Evolutionary conservation across 305 asterid species (phyloP).

Genomic region (Rubia tinctorum): DNA sequence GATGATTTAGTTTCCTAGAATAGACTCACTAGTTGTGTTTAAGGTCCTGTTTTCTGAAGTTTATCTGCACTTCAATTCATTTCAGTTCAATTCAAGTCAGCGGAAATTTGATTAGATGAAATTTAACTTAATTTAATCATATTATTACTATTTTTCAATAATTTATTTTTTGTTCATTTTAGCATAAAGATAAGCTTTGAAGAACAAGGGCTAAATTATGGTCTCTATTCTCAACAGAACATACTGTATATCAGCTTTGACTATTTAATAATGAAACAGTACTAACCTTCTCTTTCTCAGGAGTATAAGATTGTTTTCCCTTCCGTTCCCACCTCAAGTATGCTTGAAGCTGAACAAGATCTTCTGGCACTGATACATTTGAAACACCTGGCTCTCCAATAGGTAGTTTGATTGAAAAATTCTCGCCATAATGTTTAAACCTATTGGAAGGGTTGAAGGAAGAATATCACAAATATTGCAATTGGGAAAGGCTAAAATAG

Average conservation of each 20-base stretch:
- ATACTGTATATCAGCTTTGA: background rate
- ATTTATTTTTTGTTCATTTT: no score
- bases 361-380: slow-evolving; percentile 81
- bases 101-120: no score
- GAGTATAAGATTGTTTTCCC: slow-evolving; percentile 80
- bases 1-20: no score
- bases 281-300: slow-evolving; percentile 82
- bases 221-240: no score
- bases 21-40: no score
- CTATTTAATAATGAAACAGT: slow-evolving; percentile 4
- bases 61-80: no score
- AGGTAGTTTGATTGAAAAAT: slow-evolving; percentile 63
- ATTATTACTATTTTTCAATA: no score
- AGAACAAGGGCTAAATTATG: no score
- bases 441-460: slow-evolving; percentile 32
- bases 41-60: no score
- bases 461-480: background rate
- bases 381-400: slow-evolving; percentile 34
- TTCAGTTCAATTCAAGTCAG: no score
- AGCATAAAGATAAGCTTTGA: no score
- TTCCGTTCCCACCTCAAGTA: slow-evolving; percentile 97
- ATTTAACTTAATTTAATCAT: no score
- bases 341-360: slow-evolving; percentile 95
- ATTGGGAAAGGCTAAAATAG: slow-evolving; percentile 17
- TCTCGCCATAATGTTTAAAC: slow-evolving; percentile 86